These are phyloP conservation scores for Beauveria pseudobassiana DNA, from an alignment of 2,329 filamentous ascomycete species.

Conservation along the genomic window DNA sequence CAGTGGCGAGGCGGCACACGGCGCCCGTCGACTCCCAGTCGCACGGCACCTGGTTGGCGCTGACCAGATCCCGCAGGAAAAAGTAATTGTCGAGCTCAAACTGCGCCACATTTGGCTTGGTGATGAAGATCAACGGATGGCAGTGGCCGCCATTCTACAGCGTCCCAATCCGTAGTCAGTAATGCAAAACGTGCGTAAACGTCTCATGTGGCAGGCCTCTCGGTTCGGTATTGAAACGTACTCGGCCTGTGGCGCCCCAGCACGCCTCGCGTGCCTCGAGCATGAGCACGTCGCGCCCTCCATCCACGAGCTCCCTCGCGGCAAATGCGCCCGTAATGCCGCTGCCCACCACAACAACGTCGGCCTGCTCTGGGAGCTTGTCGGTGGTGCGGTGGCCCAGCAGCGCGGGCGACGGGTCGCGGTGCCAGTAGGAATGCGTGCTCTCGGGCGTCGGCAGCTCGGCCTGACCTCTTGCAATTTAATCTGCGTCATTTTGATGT, in stretches of 20 bases:
- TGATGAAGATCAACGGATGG: conserved; percentile 60
- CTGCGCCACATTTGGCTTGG: conserved; percentile 50
- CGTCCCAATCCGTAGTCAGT: no score
- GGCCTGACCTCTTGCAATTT: conserved; percentile 30
- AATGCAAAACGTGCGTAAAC: no score
- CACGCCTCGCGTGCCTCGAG: conserved; percentile 74
- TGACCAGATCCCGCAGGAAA: conserved; percentile 51
- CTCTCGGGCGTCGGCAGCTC: conserved; percentile 54
- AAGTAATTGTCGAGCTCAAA: conserved; percentile 68
- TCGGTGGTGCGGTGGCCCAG: conserved; percentile 61
- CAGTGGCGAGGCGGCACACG: conserved; percentile 55
- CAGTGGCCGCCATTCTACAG: conserved; percentile 63
- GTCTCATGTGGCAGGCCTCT: no score
- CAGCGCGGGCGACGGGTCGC: conserved; percentile 55
- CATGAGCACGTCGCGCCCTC: conserved; percentile 54
- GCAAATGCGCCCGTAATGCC: conserved; percentile 72
- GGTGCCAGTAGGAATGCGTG: conserved; percentile 67
- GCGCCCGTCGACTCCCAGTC: conserved; percentile 59
- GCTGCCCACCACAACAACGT: conserved; percentile 66
- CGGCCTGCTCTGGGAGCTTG: conserved; percentile 53
- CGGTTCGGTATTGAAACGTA: conserved; percentile 32
- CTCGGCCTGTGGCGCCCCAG: conserved; percentile 75
- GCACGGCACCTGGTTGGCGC: conserved; percentile 53
- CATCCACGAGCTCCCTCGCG: conserved; percentile 52
- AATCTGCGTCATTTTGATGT: conserved; percentile 24